Base-by-base conservation (phyloP, 2,329 filamentous ascomycete genomes). In the Fusarium sp. region DNA sequence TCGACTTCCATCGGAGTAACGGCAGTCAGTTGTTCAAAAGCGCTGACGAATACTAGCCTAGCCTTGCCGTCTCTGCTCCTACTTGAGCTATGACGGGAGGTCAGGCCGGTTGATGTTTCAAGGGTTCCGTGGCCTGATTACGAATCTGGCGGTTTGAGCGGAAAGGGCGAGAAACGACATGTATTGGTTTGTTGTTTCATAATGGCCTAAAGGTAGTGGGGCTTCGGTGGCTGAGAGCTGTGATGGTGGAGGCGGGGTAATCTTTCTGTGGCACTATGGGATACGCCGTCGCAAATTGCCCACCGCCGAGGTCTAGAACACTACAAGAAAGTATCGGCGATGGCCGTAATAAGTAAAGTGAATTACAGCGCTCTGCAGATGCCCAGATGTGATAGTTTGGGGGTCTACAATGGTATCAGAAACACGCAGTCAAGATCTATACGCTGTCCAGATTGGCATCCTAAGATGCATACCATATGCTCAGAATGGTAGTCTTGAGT, bases 61-160 rank as follows among this genome's bases (percentile, higher is more conserved):
- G 15, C 6, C n/a, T 24, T 9, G 9, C n/a, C 0, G 15, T 24
- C n/a, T 18, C n/a, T 44, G 6, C n/a, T 44, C 5, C 14, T 18
- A 18, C 42, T 18, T 8, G 10, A 24, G 15, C n/a, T 12, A 0
- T 12, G 9, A 18, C 0, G 4, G 41, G 41, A 2, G 2, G 20
- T 22, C 22, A 11, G 22, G 39, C 1, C 8, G 1, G 39, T 42
- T n/a, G 22, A n/a, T 41, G 20, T 3, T 22, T 14, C 6, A 2
- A 41, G 0, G 8, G n/a, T 8, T 18, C 4, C n/a, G 24, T 44
- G n/a, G 11, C 17, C 8, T 45, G n/a, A 18, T 11, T 36, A 10
- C 34, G 34, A 17, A 18, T 8, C 3, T 36, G 34, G 34, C 10
- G 34, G 1, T 36, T 17, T 36, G 34, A 18, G 34, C 15, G 34